These are phyloP conservation scores for Rhododendron ferrugineum DNA, from an alignment of 148 eudicot species.

Conservation along the genomic window DNA sequence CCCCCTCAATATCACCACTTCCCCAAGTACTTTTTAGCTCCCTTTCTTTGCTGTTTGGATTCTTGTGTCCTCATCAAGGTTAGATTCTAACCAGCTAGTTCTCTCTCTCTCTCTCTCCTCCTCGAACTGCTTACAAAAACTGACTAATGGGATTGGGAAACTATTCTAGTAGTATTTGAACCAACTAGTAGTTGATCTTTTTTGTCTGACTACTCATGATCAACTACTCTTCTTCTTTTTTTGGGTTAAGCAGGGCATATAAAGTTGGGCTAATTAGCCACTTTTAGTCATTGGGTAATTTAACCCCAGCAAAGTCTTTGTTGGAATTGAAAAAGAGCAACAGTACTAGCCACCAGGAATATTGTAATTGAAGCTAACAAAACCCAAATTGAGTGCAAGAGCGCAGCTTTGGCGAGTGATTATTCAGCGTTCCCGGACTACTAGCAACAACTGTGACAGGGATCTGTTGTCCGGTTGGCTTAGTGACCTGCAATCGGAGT, in stretches of 20 bases:
- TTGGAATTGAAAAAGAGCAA: neutral
- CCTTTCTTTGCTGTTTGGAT: neutral
- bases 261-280: neutral
- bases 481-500: neutral
- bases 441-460: too few species aligned
- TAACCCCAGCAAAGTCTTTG: neutral
- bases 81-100: conserved; percentile 6
- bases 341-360: neutral
- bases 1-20: neutral
- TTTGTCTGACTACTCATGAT: neutral
- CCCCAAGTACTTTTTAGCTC: neutral
- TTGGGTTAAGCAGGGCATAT: neutral
- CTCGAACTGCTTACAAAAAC: conserved; percentile 4
- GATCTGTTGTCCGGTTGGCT: too few species aligned
- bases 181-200: neutral
- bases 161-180: neutral
- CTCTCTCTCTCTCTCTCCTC: neutral
- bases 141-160: neutral
- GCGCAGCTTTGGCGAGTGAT: too few species aligned
- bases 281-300: neutral
- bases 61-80: neutral
- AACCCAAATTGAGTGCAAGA: too few species aligned
- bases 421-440: too few species aligned
- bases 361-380: too few species aligned
- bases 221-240: neutral